phyloP scores from a whole-genome alignment of 225 moss, liverwort and hornwort genomes.

The Neckera pumila region DNA sequence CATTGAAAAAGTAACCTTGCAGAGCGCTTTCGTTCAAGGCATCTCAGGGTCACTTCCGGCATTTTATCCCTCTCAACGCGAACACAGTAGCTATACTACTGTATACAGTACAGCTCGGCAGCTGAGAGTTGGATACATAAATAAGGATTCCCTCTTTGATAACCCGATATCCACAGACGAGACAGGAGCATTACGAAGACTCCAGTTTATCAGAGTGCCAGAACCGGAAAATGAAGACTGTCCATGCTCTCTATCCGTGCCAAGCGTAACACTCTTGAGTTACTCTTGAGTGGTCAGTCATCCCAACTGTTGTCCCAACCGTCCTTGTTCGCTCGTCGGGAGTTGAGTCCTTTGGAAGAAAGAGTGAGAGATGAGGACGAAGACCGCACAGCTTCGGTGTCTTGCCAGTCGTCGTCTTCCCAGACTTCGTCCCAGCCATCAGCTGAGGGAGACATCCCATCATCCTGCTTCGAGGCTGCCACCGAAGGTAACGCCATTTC shows the following conservation, averaged over 20 bases:
- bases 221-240: neutral
- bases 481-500: slow-evolving; percentile 25
- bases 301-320: slow-evolving; percentile 52
- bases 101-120: neutral
- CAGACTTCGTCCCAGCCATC: slow-evolving; percentile 58
- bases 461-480: slow-evolving; percentile 13
- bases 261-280: neutral
- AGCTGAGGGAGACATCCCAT: slow-evolving; percentile 28
- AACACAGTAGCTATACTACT: neutral
- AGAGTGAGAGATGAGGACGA: slow-evolving; percentile 31
- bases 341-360: slow-evolving; percentile 44
- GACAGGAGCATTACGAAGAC: neutral
- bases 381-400: slow-evolving; percentile 35
- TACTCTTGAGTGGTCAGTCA: slow-evolving; percentile 22
- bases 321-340: slow-evolving; percentile 49
- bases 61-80: neutral
- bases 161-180: neutral
- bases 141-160: neutral
- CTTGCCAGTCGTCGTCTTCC: slow-evolving; percentile 58
- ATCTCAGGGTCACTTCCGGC: neutral
- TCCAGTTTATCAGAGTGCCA: neutral
- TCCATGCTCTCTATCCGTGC: neutral
- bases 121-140: neutral
- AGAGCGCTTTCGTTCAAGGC: neutral
- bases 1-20: neutral